Evolutionary conservation across 2,329 filamentous ascomycete species (phyloP), one percentile per base, ranked within the genome.

Genomic region (Orbilia ellipsospora): DNA sequence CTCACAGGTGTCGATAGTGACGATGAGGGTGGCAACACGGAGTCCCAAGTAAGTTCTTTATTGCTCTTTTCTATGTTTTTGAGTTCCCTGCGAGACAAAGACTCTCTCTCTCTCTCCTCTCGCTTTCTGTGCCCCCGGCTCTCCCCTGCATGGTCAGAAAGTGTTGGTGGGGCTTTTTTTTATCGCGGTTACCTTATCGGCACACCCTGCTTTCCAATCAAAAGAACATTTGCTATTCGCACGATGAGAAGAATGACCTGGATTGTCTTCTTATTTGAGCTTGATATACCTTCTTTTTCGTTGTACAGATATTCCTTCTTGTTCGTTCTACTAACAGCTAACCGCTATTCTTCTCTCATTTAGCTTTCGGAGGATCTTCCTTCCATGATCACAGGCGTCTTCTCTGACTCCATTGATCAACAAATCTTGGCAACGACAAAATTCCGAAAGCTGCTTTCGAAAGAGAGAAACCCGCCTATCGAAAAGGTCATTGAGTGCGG

Each of bases 401-500:
- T 99, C 86, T 99, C 95, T 78, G 94, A 99, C 78, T 93, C 98
- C 85, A 97, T 99, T 84, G 95, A 99, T 82, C 88, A 92, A 80
- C 95, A 99, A 85, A 99, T 99, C 80, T 90, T 94, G 84, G 93
- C 94, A 72, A 99, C 95, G 28, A 99, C 95, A 80, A 97, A 97
- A 84, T 99, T 99, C 87, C 88, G 95, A 83, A 99, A 99, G 87
- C 88, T 99, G 50, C 87, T 99, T 28, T 97, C 93, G 79, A 99
- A 99, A 86, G 95, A 99, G 87, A 92, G 95, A 82, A 99, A 99
- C 86, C 95, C 95, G 55, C 95, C 95, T 54, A 99, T 99, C 82
- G 95, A 99, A 86, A 93, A 96, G 82, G 95, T 99, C 80, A 99
- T 99, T 84, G 96, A 98, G 88, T 98, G 95, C 73, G 95, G 95